A percentile compares a stretch with the other conserved stretches of the same genome.
Evolutionary conservation across 2,329 filamentous ascomycete genomes (phyloP).

Genomic region (Chlorencoelia australis): DNA sequence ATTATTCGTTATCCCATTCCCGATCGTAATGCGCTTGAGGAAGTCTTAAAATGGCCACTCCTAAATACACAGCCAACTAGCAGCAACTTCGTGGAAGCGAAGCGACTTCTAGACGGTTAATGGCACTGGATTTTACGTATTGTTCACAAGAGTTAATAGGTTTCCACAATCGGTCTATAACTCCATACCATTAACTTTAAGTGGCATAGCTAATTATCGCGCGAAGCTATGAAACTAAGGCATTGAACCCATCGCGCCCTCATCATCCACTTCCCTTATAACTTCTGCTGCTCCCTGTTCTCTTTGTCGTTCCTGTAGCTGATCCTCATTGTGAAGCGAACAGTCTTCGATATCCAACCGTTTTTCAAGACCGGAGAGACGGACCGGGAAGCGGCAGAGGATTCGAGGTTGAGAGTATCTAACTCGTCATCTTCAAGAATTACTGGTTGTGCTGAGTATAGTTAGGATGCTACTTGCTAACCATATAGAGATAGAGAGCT

Average conservation of each 20-base stretch:
- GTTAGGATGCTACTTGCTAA: not conserved
- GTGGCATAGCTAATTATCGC: conserved; percentile 1
- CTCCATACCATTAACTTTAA: conserved; percentile 4
- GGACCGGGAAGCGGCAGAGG: not conserved
- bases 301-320: too few relatives aligned
- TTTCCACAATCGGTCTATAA: conserved; percentile 1
- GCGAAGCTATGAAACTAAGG: conserved; percentile 3
- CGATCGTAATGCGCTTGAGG: conserved; percentile 11
- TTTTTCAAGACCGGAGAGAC: not conserved
- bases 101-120: conserved; percentile 9
- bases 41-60: conserved; percentile 16
- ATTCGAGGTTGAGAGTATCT: not conserved
- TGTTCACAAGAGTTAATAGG: conserved; percentile 4
- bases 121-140: conserved; percentile 5
- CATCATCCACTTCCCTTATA: too few relatives aligned
- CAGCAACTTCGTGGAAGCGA: conserved; percentile 3
- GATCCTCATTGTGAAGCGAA: not conserved
- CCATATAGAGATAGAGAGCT: not conserved
- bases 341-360: not conserved
- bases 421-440: not conserved
- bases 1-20: conserved; percentile 8
- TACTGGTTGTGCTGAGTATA: not conserved
- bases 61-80: conserved; percentile 13
- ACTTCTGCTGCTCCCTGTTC: too few relatives aligned
- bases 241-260: too few relatives aligned